Percentiles rank a stretch among this genome's conserved stretches.
Conservation (phyloP, 805 yeast species). For the Zygosaccharomyces bailii region DNA sequence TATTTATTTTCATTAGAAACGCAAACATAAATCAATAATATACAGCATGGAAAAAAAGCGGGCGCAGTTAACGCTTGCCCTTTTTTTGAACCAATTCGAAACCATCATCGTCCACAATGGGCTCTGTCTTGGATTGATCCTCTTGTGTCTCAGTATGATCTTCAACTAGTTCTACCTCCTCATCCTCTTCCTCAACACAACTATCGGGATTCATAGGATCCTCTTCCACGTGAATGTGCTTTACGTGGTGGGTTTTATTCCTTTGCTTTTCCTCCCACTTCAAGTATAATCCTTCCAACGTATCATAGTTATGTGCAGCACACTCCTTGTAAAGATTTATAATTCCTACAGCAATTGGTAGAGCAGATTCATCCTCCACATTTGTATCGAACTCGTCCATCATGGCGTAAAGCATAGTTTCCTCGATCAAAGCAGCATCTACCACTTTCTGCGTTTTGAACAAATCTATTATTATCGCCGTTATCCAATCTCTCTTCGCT, state of each 20-base stretch:
- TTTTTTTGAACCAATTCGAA: constrained; percentile 81
- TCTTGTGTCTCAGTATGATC: constrained; percentile 36
- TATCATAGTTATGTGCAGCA: constrained; percentile 45
- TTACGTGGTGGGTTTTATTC: constrained; percentile 27
- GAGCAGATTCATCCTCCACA: constrained; percentile 86
- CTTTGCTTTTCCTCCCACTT: constrained; percentile 56
- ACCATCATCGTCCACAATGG: constrained; percentile 90
- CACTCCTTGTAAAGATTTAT: constrained; percentile 67
- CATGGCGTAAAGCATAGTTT: constrained; percentile 82
- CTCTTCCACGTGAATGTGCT: constrained; percentile 44
- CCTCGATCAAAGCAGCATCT: constrained; percentile 79
- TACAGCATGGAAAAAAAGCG: background rate
- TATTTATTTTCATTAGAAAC: background rate
- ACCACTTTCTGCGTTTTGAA: constrained; percentile 61
- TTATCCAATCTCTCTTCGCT: constrained; percentile 94
- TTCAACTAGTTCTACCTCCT: constrained; percentile 36
- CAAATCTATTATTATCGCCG: constrained; percentile 74
- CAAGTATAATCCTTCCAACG: constrained; percentile 56
- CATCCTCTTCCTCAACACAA: constrained; percentile 43
- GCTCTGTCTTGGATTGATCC: constrained; percentile 39
- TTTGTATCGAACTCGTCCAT: constrained; percentile 89
- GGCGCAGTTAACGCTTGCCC: constrained; percentile 42
- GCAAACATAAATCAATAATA: constrained; percentile 3
- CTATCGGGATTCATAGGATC: constrained; percentile 64
- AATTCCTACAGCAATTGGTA: constrained; percentile 64